Evolutionary conservation across 2,329 filamentous ascomycete genomes (phyloP), one percentile per base, ranked within the genome.

Genomic region (Rhexocercosporidium sp.): DNA sequence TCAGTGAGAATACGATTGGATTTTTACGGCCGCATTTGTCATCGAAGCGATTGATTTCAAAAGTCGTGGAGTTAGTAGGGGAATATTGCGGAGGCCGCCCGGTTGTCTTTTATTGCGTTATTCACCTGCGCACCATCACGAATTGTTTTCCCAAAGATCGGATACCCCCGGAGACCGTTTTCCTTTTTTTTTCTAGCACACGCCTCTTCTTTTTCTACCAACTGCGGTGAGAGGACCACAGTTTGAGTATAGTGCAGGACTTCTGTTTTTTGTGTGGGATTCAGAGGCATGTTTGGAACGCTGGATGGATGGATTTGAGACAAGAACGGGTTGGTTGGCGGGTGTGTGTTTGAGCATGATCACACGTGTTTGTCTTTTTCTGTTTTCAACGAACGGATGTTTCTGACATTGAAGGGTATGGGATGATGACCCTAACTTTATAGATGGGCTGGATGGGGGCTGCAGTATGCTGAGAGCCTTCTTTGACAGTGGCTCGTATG

Each of bases 131-230:
- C 47, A 39, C n/a, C 53, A 61, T 67, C 39, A 65, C 64, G 63
- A 64, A 64, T 70, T 66, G 46, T 67, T 59, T 69, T 68, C 27
- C 65, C 63, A 54, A 70, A 70, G 69, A 72, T 69, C 72, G 70
- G 66, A 73, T 74, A 74, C 72, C 72, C 49, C 72, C 60, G 64
- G 70, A 70, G 62, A 68, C 51, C 54, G 25, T 69, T 66, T 70
- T 47, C 64, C 20, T 57, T 27, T 64, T 64, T 64, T 41, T 29
- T 68, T 41, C 51, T 54, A 64, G 44, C 64, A 54, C 29, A 60
- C 60, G 47, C 59, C 64, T 57, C 60, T 69, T 64, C 29, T 29
- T 41, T 20, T 53, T 54, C 25, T 16, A 34, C 20, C 51, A 18
- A 16, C 29, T 56, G 20, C 54, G 11, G 31, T 18, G 51, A 59